Evolutionary conservation across 192 early-diverging fungal genomes (phyloP).

Genomic region (Chytriomyces sp.): DNA sequence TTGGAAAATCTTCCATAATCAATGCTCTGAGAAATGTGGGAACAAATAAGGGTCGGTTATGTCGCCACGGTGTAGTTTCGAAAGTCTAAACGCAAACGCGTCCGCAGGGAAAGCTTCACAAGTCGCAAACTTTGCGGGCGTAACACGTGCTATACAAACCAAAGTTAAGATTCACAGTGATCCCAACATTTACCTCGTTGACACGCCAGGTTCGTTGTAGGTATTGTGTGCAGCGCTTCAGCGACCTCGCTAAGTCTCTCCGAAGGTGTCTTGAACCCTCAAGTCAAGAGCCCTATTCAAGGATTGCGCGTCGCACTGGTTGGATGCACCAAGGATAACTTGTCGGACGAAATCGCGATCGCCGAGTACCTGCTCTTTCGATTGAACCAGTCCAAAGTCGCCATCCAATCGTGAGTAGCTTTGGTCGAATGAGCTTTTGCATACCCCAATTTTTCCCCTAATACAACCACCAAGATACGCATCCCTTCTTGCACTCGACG

Average conservation of each 20-base stretch:
- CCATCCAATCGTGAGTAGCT: slow-evolving; percentile 46
- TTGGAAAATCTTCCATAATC: slow-evolving; percentile 92
- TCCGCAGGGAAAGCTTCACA: slow-evolving; percentile 71
- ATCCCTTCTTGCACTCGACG: background rate
- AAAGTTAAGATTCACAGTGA: slow-evolving; percentile 83
- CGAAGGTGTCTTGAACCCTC: slow-evolving; percentile 58
- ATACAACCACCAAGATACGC: background rate
- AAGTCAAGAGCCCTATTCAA: slow-evolving; percentile 77
- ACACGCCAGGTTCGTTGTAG: slow-evolving; percentile 68
- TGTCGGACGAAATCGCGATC: slow-evolving; percentile 78
- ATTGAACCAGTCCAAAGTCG: slow-evolving; percentile 65
- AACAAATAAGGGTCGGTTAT: slow-evolving; percentile 57
- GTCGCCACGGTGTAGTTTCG: background rate
- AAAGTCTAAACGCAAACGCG: background rate
- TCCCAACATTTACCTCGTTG: slow-evolving; percentile 89
- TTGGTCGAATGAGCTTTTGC: background rate
- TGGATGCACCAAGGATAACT: slow-evolving; percentile 77
- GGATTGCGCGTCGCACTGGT: slow-evolving; percentile 85
- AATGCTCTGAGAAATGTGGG: slow-evolving; percentile 83
- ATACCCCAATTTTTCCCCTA: background rate
- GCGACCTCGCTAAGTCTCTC: background rate
- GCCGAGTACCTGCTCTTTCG: slow-evolving; percentile 89
- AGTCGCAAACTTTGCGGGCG: slow-evolving; percentile 85
- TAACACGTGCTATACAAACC: slow-evolving; percentile 75
- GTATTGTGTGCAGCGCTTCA: background rate